Percentiles rank a stretch among this genome's conserved stretches.
Conservation (phyloP, 2,329 filamentous ascomycete species). For the Fusarium begoniae region DNA sequence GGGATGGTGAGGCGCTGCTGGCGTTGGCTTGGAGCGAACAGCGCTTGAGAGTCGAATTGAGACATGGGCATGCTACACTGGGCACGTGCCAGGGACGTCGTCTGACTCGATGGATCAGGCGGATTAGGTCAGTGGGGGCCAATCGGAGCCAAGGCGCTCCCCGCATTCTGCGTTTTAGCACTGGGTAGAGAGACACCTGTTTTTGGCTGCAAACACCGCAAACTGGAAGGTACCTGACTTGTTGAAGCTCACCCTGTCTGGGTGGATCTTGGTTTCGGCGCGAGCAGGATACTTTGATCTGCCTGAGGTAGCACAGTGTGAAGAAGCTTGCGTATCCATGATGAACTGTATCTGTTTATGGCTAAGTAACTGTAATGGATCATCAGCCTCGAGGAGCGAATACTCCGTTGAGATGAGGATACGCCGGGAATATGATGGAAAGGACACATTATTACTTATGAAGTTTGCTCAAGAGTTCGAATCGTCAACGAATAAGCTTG, state of each 20-base stretch:
- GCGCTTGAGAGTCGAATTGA: slow-evolving; percentile 28
- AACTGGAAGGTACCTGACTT: slow-evolving; percentile 35
- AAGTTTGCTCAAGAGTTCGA: not conserved
- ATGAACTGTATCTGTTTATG: slow-evolving; percentile 25
- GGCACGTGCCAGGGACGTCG: slow-evolving; percentile 45
- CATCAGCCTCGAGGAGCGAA: not conserved
- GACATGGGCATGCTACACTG: slow-evolving; percentile 32
- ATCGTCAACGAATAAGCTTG: not conserved
- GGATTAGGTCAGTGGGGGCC: slow-evolving; percentile 38
- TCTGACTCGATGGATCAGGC: slow-evolving; percentile 46
- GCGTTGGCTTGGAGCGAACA: slow-evolving; percentile 23
- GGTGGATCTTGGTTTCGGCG: slow-evolving; percentile 11
- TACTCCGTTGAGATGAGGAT: not conserved
- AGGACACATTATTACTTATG: not conserved
- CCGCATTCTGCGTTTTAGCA: slow-evolving; percentile 40
- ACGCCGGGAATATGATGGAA: not conserved
- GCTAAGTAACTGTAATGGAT: slow-evolving; percentile 23
- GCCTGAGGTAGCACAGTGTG: slow-evolving; percentile 18
- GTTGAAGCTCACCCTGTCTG: slow-evolving; percentile 30
- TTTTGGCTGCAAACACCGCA: slow-evolving; percentile 24
- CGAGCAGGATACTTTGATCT: slow-evolving; percentile 28
- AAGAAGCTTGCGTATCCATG: slow-evolving; percentile 19
- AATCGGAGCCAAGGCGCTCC: slow-evolving; percentile 41
- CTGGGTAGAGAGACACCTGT: slow-evolving; percentile 29
- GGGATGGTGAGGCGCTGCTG: slow-evolving; percentile 31